Base-by-base conservation (phyloP, 2,329 filamentous ascomycete genomes). In the Fusarium concolor region DNA sequence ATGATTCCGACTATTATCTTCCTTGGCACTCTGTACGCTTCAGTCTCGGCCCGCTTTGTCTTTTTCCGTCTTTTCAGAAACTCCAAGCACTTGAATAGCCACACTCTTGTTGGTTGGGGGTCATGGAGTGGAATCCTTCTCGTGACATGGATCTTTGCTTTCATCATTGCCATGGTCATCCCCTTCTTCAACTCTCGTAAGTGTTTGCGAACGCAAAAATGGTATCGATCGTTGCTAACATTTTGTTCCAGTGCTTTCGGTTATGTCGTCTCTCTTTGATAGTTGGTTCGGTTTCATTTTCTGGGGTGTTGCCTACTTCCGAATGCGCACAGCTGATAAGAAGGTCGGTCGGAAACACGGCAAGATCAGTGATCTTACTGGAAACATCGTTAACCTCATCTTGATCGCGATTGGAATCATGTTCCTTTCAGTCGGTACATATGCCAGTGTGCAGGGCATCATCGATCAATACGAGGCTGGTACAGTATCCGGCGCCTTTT, bases 1-100 rank as follows among this genome's bases (percentile, higher is more conserved):
- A 97, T 97, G 94, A 91, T 97, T 31, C 94, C 94, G 0, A 97
- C 94, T 0, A 86, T 97, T 68, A 93, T 97, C 75, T 97, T 97
- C 82, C 81, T 97, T 6, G 94, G 94, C 10, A 93, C 96, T 1
- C 80, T 97, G 18, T 97, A 97, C 76, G 94, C 94, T 15, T 96
- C 92, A 0, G 93, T 97, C 2, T 94, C 93, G 6, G 91, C 92
- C 1, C 91, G 94, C 29, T 97, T 97, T 81, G 83, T 97, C 74
- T 97, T 97, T 82, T 96, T 97, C 86, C 92, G 93, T 67, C 76
- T 96, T 18, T 97, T 97, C 79, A 88, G 90, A 58, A 89, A 89
- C 72, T 92, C 93, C 2, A 86, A 86, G 62, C 94, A 97, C 81
- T 89, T 95, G 84, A 89, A 85, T 65, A 89, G 88, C 69, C 92